These are phyloP conservation scores for Neophaeococcomyces aloes DNA, from an alignment of 2,329 filamentous ascomycete genomes.

Conservation along the genomic window DNA sequence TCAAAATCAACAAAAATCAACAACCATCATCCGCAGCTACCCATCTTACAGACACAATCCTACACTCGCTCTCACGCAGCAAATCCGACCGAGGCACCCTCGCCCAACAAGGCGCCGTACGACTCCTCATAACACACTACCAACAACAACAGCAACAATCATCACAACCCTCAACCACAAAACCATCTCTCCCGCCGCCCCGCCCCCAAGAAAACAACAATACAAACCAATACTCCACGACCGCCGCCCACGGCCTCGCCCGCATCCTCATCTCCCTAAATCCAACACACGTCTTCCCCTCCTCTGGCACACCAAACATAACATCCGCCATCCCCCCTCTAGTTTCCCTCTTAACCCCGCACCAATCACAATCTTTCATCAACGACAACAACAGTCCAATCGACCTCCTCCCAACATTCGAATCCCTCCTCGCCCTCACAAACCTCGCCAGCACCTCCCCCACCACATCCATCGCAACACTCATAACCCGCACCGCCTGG, in stretches of 20 bases:
- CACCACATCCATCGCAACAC: conserved; percentile 43
- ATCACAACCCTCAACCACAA: conserved; percentile 6
- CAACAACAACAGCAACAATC: conserved; percentile 42
- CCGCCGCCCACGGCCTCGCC: conserved; percentile 68
- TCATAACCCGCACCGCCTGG: conserved; percentile 66
- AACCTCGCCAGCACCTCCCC: conserved; percentile 64
- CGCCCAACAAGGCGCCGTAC: conserved; percentile 88
- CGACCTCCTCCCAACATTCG: conserved; percentile 80
- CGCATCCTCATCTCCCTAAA: conserved; percentile 80
- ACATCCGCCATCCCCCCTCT: conserved; percentile 76
- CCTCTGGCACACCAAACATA: conserved; percentile 58
- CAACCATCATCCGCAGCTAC: conserved; percentile 53
- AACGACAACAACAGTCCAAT: conserved; percentile 46
- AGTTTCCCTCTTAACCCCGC: conserved; percentile 58
- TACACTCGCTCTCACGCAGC: conserved; percentile 67
- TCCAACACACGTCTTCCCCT: conserved; percentile 72
- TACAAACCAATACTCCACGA: conserved; percentile 21
- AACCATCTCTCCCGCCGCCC: conserved; percentile 15
- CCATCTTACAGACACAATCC: conserved; percentile 61
- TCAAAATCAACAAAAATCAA: conserved; percentile 60
- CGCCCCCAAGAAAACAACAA: conserved; percentile 24
- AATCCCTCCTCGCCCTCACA: conserved; percentile 80
- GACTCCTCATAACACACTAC: conserved; percentile 65
- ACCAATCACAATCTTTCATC: conserved; percentile 34
- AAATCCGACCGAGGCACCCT: conserved; percentile 64